A percentile compares a stretch with the other conserved stretches of the same genome.
Conservation (phyloP, 305 asterid species). For the Fraxinus sp. region DNA sequence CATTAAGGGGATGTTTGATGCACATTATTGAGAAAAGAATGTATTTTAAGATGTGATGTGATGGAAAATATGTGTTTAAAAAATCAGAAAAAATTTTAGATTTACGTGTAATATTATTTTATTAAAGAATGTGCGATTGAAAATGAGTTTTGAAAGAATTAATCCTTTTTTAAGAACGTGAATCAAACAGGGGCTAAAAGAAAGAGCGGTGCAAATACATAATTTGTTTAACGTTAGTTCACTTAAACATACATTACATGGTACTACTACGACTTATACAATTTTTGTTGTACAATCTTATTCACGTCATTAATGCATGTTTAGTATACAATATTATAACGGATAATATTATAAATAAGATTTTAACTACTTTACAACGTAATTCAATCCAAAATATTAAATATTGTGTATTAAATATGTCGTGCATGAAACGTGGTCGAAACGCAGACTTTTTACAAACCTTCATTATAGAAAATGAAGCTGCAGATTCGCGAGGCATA, state of each 20-base stretch:
- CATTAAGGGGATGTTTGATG: no score
- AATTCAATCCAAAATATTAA: neutral
- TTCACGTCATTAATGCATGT: neutral
- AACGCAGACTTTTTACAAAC: slow-evolving; percentile 12
- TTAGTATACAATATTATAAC: neutral
- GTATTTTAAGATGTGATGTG: no score
- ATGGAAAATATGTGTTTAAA: no score
- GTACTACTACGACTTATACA: neutral
- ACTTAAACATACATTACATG: neutral
- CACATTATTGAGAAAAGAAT: no score
- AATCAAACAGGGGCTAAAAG: no score
- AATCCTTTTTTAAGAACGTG: no score
- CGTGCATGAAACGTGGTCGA: slow-evolving; percentile 7
- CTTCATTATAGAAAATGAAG: slow-evolving; percentile 14
- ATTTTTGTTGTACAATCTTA: neutral
- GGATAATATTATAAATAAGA: neutral
- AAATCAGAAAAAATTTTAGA: no score
- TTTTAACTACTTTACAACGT: neutral
- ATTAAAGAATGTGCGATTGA: no score
- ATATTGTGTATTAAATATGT: neutral
- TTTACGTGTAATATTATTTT: no score
- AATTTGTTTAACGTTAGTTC: neutral
- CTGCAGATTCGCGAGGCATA: neutral
- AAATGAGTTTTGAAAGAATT: no score
- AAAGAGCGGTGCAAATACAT: neutral